phyloP scores from a whole-genome alignment of 805 yeast genomes.

The Kluyveromyces starmeri region DNA sequence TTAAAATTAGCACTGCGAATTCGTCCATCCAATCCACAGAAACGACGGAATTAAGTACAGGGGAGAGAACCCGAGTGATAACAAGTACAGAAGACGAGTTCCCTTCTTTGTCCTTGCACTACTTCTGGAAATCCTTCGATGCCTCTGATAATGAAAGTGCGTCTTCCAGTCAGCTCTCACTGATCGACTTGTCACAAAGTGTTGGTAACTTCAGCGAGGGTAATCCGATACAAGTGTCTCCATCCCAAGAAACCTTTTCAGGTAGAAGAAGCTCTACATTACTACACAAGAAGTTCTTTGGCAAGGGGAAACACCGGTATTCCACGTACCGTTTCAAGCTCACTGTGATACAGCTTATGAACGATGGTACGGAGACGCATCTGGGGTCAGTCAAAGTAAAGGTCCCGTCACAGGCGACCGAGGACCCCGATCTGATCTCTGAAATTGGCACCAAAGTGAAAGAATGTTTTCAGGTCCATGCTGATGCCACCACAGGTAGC shows the following conservation, averaged over 20 bases:
- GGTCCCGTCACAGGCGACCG: background rate
- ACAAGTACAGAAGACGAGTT: constrained; percentile 12
- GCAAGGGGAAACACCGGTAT: constrained; percentile 1
- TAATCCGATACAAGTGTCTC: background rate
- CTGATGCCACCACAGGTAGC: background rate
- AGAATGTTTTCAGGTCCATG: background rate
- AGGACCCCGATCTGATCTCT: background rate
- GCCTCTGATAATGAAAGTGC: constrained; percentile 23
- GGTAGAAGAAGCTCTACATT: constrained; percentile 3
- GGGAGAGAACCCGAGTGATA: constrained; percentile 11
- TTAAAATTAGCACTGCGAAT: background rate
- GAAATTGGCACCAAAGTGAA: constrained; percentile 1
- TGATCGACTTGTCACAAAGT: constrained; percentile 6
- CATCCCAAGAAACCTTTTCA: constrained; percentile 1
- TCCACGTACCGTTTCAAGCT: constrained; percentile 1
- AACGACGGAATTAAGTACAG: background rate
- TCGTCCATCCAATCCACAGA: background rate
- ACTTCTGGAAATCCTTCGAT: constrained; percentile 28
- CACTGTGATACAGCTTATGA: background rate
- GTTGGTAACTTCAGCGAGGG: background rate
- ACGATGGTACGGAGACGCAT: background rate
- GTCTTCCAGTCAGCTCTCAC: constrained; percentile 16
- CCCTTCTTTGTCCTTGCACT: constrained; percentile 23
- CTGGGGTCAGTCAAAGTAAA: constrained; percentile 2
- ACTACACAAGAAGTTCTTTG: constrained; percentile 4